Evolutionary conservation across 495 filamentous ascomycete species (phyloP).

Genomic region (Aspergillus conjunctus): DNA sequence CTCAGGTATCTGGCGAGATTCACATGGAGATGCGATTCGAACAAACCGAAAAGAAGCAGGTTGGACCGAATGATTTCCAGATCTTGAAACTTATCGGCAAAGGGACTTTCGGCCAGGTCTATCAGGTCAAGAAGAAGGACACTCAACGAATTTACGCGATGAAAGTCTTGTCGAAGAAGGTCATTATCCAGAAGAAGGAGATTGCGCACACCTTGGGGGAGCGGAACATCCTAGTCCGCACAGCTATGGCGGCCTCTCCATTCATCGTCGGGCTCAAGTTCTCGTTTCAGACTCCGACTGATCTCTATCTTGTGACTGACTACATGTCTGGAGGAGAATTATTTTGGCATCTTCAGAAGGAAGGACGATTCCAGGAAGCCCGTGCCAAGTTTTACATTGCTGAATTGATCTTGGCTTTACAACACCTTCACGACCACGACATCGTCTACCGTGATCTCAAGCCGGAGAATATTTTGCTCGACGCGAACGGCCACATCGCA

Average conservation of each 20-base stretch:
- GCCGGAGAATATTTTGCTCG: constrained; percentile 81
- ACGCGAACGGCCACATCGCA: constrained; percentile 83
- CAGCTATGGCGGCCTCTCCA: constrained; percentile 91
- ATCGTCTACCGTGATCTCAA: constrained; percentile 96
- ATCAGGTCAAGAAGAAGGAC: constrained; percentile 98
- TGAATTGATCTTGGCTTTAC: constrained; percentile 91
- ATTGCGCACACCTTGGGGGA: constrained; percentile 96
- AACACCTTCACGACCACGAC: constrained; percentile 93
- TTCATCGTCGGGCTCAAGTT: constrained; percentile 99
- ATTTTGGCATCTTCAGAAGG: constrained; percentile 98
- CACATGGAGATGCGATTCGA: constrained; percentile 84
- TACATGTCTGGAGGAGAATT: constrained; percentile 99
- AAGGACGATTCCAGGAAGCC: constrained; percentile 91
- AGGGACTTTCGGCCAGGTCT: constrained; percentile 99
- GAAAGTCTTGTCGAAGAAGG: constrained; percentile 99
- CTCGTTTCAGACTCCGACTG: constrained; percentile 96
- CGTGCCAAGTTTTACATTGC: constrained; percentile 99
- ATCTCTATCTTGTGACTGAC: constrained; percentile 97
- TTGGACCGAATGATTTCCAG: constrained; percentile 95
- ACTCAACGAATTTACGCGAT: constrained; percentile 96
- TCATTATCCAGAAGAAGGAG: constrained; percentile 99
- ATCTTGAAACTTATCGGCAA: constrained; percentile 96
- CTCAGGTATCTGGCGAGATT: constrained; percentile 86
- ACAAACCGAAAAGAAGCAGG: constrained; percentile 86
- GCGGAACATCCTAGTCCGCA: constrained; percentile 94